phyloP scores from a whole-genome alignment of 2,329 filamentous ascomycete genomes.

The Akanthomyces muscarius region DNA sequence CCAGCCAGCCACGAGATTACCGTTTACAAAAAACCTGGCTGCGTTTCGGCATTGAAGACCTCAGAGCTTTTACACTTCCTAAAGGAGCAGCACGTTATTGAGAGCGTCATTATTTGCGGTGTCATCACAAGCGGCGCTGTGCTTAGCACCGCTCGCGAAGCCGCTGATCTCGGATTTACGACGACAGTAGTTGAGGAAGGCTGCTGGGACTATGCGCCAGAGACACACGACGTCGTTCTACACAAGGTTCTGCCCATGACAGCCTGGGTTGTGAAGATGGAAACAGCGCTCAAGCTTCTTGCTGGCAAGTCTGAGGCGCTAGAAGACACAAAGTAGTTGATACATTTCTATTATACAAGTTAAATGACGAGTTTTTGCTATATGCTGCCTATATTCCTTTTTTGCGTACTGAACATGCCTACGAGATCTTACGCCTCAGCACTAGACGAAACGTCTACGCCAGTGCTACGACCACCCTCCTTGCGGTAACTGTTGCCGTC shows the following conservation, averaged over 20 bases:
- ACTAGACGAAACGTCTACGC: neutral
- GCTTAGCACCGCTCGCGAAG: constrained; percentile 9
- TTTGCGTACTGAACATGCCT: neutral
- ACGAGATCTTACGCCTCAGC: neutral
- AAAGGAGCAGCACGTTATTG: neutral
- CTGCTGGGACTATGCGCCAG: constrained; percentile 1
- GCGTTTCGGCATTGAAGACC: constrained; percentile 1
- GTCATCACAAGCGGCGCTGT: constrained; percentile 1
- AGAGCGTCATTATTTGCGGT: neutral
- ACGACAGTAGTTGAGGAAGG: neutral
- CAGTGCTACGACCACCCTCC: neutral
- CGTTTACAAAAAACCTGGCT: neutral
- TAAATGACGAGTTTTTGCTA: neutral
- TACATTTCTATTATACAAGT: neutral
- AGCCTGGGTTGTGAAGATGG: neutral
- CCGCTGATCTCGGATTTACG: constrained; percentile 2
- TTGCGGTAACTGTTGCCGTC: constrained; percentile 19
- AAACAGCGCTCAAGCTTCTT: constrained; percentile 6
- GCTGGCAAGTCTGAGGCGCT: neutral
- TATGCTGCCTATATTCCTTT: neutral
- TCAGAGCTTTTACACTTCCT: neutral
- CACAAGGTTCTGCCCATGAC: constrained; percentile 5
- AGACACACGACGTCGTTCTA: neutral
- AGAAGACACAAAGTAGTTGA: neutral
- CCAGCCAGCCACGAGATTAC: neutral